Conservation (phyloP, 441 rosid genomes). For the Metrosideros polymorpha region DNA sequence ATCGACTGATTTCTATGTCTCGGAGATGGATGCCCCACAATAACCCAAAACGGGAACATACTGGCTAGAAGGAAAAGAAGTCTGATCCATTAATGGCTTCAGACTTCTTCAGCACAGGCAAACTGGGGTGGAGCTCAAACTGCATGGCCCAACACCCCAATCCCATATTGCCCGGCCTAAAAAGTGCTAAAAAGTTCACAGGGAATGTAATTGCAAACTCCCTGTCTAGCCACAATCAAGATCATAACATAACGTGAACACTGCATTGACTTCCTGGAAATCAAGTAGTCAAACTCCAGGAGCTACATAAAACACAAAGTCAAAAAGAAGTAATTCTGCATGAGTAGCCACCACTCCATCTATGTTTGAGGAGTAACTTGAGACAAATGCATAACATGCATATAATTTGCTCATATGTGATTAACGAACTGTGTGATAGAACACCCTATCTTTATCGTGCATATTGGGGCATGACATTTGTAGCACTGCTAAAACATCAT, state of each 20-base stretch:
- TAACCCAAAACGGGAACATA: not conserved
- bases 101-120: not conserved
- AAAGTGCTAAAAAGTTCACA: not conserved
- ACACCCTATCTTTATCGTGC: not conserved
- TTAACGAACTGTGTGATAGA: not conserved
- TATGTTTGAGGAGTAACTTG: not conserved
- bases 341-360: not conserved
- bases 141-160: not conserved
- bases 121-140: not conserved
- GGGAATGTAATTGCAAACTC: not conserved
- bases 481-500: not conserved
- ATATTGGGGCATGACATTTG: not conserved
- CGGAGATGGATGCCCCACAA: not conserved
- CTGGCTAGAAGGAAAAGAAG: not conserved
- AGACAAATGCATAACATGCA: not conserved
- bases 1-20: not conserved
- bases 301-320: not conserved
- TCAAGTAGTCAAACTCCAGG: not conserved
- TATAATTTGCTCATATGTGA: not conserved
- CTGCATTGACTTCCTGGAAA: not conserved
- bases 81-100: not conserved
- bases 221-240: not conserved
- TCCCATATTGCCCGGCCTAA: not conserved
- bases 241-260: not conserved
- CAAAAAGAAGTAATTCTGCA: not conserved